A percentile compares a stretch with the other conserved stretches of the same genome.
phyloP scores from a whole-genome alignment of 805 yeast species.

The Priceomyces castillae region DNA sequence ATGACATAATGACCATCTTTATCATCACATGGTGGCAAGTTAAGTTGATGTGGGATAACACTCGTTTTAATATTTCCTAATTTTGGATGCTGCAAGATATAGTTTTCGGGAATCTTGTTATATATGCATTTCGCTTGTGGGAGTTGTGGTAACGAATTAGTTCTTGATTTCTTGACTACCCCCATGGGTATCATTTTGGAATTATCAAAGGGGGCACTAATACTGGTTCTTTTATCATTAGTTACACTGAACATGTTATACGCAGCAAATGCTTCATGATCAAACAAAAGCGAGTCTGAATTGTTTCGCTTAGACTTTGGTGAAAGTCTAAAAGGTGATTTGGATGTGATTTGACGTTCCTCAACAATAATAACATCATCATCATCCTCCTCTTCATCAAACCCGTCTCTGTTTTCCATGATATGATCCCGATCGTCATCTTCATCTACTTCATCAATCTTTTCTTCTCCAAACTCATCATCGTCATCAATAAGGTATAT shows the following conservation, averaged over 20 bases:
- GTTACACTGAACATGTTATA: conserved; percentile 44
- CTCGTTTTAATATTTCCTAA: conserved; percentile 40
- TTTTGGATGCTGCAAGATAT: conserved; percentile 35
- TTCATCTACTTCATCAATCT: conserved; percentile 12
- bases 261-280: conserved; percentile 40
- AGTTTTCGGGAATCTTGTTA: conserved; percentile 35
- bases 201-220: not conserved
- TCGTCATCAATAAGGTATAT: conserved; percentile 10
- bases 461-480: conserved; percentile 7
- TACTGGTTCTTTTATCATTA: conserved; percentile 12
- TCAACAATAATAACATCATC: conserved; percentile 38
- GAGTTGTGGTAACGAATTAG: conserved; percentile 43
- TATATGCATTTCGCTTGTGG: conserved; percentile 45
- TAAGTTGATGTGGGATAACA: conserved; percentile 35
- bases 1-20: conserved; percentile 74
- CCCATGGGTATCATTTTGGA: not conserved
- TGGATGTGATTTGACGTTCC: conserved; percentile 22
- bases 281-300: conserved; percentile 36
- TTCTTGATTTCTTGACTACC: conserved; percentile 35
- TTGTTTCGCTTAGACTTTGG: conserved; percentile 25
- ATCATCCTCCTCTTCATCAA: conserved; percentile 21
- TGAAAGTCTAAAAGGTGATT: conserved; percentile 10
- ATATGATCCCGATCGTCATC: conserved; percentile 14
- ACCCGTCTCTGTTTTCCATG: conserved; percentile 12
- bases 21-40: conserved; percentile 51